These are phyloP conservation scores for Pinus albicaulis DNA, from an alignment of 75 land plant genomes.

Conservation along the genomic window DNA sequence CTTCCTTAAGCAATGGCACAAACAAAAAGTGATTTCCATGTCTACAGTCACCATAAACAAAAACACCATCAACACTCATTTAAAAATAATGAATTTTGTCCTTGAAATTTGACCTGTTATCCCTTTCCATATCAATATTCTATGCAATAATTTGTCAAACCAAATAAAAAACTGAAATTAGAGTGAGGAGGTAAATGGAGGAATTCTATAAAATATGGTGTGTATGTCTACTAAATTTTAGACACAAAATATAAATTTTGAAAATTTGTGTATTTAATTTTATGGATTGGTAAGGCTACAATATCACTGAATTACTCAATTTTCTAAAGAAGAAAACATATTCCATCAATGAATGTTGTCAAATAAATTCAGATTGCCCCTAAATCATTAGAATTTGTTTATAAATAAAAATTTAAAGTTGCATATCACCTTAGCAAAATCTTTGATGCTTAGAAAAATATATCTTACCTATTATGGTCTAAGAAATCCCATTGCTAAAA, in stretches of 20 bases:
- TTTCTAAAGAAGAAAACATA: neutral
- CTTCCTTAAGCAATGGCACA: slow-evolving; percentile 97
- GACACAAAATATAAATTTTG: neutral
- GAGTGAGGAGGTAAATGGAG: neutral
- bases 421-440: neutral
- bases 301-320: neutral
- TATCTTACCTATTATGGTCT: slow-evolving; percentile 86
- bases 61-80: slow-evolving; percentile 81
- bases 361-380: neutral
- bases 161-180: neutral
- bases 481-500: slow-evolving; percentile 94
- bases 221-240: neutral
- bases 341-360: neutral
- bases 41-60: slow-evolving; percentile 94
- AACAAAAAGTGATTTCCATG: slow-evolving; percentile 92
- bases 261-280: neutral
- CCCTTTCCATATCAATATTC: slow-evolving; percentile 70
- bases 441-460: neutral
- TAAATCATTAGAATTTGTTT: neutral
- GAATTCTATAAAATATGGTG: neutral
- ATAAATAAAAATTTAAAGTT: neutral
- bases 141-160: slow-evolving; percentile 70
- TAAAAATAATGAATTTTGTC: slow-evolving; percentile 79
- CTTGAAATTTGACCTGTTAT: slow-evolving; percentile 85
- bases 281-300: neutral